Evolutionary conservation across 768 basidiomycete species (phyloP).

Genomic region (Galerina sulciceps): DNA sequence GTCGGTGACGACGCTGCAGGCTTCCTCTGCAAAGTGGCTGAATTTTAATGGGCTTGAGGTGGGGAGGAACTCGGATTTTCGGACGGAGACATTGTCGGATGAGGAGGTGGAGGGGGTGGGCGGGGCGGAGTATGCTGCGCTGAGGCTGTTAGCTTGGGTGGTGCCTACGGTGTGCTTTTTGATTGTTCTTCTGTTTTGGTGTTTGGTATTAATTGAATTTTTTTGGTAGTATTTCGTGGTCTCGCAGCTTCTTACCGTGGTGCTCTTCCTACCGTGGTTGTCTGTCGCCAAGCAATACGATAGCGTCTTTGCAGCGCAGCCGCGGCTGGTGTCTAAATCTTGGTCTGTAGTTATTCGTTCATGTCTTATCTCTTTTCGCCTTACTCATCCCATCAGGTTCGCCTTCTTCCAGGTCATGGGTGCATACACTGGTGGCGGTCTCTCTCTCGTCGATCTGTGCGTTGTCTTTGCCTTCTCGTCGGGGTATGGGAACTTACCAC

Average conservation of each 20-base stretch:
- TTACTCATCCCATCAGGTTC: too few species aligned
- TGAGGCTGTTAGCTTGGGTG: slow-evolving; percentile 54
- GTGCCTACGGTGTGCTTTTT: slow-evolving; percentile 44
- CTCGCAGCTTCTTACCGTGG: slow-evolving; percentile 57
- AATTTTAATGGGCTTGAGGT: slow-evolving; percentile 47
- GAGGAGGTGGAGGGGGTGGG: slow-evolving; percentile 76
- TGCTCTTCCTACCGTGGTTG: slow-evolving; percentile 68
- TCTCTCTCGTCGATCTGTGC: slow-evolving; percentile 66
- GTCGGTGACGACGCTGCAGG: slow-evolving; percentile 46
- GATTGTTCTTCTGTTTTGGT: background rate
- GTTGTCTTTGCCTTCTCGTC: background rate
- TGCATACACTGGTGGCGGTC: slow-evolving; percentile 71
- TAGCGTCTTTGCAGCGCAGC: slow-evolving; percentile 51
- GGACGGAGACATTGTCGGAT: slow-evolving; percentile 56
- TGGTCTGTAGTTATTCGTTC: slow-evolving; percentile 42
- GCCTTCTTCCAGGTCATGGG: slow-evolving; percentile 47
- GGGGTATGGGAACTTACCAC: too few species aligned
- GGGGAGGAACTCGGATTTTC: slow-evolving; percentile 63
- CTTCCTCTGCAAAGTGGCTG: too few species aligned
- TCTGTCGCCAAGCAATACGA: slow-evolving; percentile 48
- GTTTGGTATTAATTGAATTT: slow-evolving; percentile 21
- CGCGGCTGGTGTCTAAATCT: slow-evolving; percentile 53
- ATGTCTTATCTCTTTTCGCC: too few species aligned
- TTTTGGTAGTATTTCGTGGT: slow-evolving; percentile 63
- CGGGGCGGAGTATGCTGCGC: slow-evolving; percentile 74